Percentiles rank a stretch among this genome's conserved stretches.
Evolutionary conservation across 805 yeast genomes (phyloP).

Genomic region (Candida fluviatilis): DNA sequence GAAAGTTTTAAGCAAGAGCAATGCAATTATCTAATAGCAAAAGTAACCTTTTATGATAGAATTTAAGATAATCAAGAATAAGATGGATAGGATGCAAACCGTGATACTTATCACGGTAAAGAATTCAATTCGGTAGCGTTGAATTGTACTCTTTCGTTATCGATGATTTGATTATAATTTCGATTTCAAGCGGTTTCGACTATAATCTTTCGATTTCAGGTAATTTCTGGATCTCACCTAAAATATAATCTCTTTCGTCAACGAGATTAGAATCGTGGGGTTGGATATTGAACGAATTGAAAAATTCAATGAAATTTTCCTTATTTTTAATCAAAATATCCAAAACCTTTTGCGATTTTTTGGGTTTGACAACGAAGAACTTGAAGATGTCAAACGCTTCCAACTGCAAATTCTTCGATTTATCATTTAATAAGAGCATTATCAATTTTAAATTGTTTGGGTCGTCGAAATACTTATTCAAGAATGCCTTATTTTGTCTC

Average conservation of each 20-base stretch:
- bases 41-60: too few species aligned
- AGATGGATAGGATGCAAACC: conserved; percentile 1
- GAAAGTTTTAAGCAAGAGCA: too few species aligned
- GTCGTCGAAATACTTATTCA: conserved; percentile 74
- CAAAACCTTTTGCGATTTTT: conserved; percentile 70
- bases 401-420: conserved; percentile 79
- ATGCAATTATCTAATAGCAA: too few species aligned
- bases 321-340: conserved; percentile 85
- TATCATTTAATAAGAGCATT: conserved; percentile 84
- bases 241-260: conserved; percentile 78
- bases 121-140: too few species aligned
- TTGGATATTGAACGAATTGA: conserved; percentile 59
- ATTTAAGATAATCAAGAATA: too few species aligned
- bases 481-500: conserved; percentile 64
- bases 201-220: conserved; percentile 50
- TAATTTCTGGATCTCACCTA: conserved; percentile 65
- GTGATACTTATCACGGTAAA: neutral
- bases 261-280: conserved; percentile 62
- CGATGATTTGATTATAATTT: too few species aligned
- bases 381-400: conserved; percentile 94
- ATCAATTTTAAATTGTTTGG: conserved; percentile 80
- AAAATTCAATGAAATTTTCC: conserved; percentile 66
- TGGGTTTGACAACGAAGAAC: conserved; percentile 94
- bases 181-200: neutral
- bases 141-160: too few species aligned